phyloP scores from a whole-genome alignment of 345 rosid species.

The Lagerstroemia speciosa region DNA sequence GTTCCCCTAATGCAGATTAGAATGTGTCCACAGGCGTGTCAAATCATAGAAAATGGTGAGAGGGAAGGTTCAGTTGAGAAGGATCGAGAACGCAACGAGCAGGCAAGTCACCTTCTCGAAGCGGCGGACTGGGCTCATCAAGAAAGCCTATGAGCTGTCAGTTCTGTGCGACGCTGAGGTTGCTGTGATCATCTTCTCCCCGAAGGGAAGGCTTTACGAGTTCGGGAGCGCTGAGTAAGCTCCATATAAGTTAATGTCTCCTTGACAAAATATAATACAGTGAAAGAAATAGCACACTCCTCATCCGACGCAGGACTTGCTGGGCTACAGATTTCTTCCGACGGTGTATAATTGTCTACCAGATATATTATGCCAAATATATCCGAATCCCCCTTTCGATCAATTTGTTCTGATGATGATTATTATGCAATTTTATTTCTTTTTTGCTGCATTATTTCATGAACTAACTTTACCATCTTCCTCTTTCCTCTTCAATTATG shows the following conservation, averaged over 20 bases:
- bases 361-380: too few species aligned
- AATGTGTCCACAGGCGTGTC: background rate
- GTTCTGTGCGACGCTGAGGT: constrained; percentile 16
- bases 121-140: constrained; percentile 12
- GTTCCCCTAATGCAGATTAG: background rate
- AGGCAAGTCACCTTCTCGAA: constrained; percentile 18
- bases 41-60: constrained; percentile 6
- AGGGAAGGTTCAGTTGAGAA: constrained; percentile 15
- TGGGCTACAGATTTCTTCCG: too few species aligned
- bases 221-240: constrained; percentile 8
- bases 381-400: too few species aligned
- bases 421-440: background rate
- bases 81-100: constrained; percentile 6
- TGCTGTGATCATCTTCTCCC: constrained; percentile 9
- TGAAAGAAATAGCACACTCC: too few species aligned
- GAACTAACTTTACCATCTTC: background rate
- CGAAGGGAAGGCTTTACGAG: constrained; percentile 12
- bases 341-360: too few species aligned
- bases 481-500: background rate
- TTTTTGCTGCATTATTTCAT: background rate
- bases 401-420: background rate
- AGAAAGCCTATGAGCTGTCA: constrained; percentile 14
- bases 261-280: background rate
- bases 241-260: background rate
- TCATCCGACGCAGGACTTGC: too few species aligned